Evolutionary conservation across 352 stramenopile species (phyloP), one percentile per base, ranked within the genome.

Genomic region (Globisporangium takayamanum): DNA sequence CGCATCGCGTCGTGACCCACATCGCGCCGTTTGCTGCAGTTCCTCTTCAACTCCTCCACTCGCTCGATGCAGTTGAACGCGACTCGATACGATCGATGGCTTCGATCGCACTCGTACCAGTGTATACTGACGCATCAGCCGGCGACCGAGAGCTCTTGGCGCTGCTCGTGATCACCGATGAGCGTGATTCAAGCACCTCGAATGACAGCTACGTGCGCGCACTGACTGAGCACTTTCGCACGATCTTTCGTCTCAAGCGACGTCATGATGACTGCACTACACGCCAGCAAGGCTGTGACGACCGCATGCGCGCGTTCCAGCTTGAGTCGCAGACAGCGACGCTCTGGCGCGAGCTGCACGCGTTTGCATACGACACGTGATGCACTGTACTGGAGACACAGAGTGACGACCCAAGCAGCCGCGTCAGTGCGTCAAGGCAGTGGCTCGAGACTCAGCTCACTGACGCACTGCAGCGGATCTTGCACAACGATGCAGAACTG

Each of bases 41-140:
- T 15, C 60, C 60, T 0, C 2, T 22, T 3, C 46, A 42, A 18
- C 25, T 66, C 15, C 16, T 57, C 7, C 14, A 20, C 25, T 48
- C 50, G 0, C 41, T 66, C 8, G 25, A 1, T 6, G 41, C 18
- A 18, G 20, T 14, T 4, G 26, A 41, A 2, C 0, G 30, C 30
- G 30, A n/a, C 18, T 18, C 6, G 33, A 55, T 12, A 25, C 18
- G 2, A 4, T 42, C n/a, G 15, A 3, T 10, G 22, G 7, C 25
- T 20, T 60, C 59, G 37, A 37, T 60, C 37, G 20, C 25, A 37
- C 33, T 60, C 8, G 46, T 39, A 3, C 59, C 59, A 30, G 44
- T 64, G 36, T n/a, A 25, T 16, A 10, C 3, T 5, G 10, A 54
- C 7, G 28, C 28, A 33, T 5, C 28, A 33, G 5, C 28, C 0